These are phyloP conservation scores for Neofusicoccum laricinum DNA, from an alignment of 2,329 filamentous ascomycete species.

Conservation along the genomic window DNA sequence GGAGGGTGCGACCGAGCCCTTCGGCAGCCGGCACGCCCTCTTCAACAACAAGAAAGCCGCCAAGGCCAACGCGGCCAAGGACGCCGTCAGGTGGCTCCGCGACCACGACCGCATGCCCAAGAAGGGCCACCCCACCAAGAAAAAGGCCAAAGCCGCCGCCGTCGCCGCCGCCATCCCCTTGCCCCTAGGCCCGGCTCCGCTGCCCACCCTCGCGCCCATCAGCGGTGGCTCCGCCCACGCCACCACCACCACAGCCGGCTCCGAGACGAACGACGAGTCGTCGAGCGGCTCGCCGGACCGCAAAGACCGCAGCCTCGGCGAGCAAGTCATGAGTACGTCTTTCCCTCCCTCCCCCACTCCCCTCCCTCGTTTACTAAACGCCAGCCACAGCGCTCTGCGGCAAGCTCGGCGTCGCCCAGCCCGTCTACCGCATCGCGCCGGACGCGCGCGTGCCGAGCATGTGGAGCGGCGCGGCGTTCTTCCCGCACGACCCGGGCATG, in stretches of 20 bases:
- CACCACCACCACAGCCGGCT: not conserved
- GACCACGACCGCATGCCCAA: conserved; percentile 30
- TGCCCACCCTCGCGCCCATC: not conserved
- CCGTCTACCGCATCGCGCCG: conserved; percentile 5
- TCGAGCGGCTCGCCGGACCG: not conserved
- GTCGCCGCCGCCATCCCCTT: not conserved
- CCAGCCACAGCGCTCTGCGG: not conserved
- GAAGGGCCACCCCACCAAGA: conserved; percentile 30
- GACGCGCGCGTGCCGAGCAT: conserved; percentile 25
- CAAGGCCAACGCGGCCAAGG: conserved; percentile 38
- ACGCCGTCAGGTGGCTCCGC: conserved; percentile 43
- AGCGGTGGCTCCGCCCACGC: not conserved
- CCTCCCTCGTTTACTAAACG: not conserved
- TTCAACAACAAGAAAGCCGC: conserved; percentile 43
- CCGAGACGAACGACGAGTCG: not conserved
- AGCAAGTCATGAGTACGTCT: conserved; percentile 8
- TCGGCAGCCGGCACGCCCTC: conserved; percentile 33
- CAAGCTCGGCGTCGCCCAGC: conserved; percentile 16
- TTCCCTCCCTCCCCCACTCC: not conserved
- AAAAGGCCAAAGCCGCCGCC: conserved; percentile 21
- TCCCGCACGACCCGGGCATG: conserved; percentile 21
- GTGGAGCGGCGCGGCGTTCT: conserved; percentile 36
- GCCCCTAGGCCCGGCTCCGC: not conserved
- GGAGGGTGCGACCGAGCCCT: conserved; percentile 23
- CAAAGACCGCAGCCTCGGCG: not conserved